A percentile compares a stretch with the other conserved stretches of the same genome.
Evolutionary conservation across 179 eudicot species (phyloP).

Genomic region (Sideroxylon spinosum): DNA sequence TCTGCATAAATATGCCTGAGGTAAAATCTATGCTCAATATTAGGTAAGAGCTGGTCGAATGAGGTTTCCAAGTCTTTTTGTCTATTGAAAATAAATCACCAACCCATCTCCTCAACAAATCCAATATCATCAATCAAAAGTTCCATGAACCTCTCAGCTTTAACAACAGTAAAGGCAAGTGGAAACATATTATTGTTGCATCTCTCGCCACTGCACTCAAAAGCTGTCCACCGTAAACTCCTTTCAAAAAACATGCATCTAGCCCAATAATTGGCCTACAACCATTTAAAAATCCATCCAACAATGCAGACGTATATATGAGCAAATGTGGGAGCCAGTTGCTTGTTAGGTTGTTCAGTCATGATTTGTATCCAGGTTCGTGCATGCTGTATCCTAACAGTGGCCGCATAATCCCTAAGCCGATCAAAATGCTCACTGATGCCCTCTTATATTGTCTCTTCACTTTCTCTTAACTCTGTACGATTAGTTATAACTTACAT

Average conservation of each 20-base stretch:
- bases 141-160: conserved; percentile 14
- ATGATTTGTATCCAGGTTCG: too few species aligned
- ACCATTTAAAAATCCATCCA: not conserved
- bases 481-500: too few species aligned
- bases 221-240: not conserved
- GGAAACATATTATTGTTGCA: conserved; percentile 8
- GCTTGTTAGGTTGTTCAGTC: too few species aligned
- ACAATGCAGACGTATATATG: not conserved
- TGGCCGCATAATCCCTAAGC: too few species aligned
- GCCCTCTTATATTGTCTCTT: too few species aligned
- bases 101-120: not conserved
- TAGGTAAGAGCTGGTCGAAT: not conserved
- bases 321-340: too few species aligned
- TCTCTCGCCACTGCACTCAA: not conserved
- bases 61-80: not conserved
- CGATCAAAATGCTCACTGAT: too few species aligned
- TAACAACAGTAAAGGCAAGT: conserved; percentile 2
- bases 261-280: not conserved
- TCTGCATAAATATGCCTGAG: not conserved
- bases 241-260: conserved; percentile 12
- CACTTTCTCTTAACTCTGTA: too few species aligned
- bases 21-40: not conserved
- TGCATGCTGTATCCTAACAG: too few species aligned
- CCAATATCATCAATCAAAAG: not conserved
- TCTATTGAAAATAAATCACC: not conserved